Conservation (phyloP, 305 asterid species). For the Fraxinus dipetala region DNA sequence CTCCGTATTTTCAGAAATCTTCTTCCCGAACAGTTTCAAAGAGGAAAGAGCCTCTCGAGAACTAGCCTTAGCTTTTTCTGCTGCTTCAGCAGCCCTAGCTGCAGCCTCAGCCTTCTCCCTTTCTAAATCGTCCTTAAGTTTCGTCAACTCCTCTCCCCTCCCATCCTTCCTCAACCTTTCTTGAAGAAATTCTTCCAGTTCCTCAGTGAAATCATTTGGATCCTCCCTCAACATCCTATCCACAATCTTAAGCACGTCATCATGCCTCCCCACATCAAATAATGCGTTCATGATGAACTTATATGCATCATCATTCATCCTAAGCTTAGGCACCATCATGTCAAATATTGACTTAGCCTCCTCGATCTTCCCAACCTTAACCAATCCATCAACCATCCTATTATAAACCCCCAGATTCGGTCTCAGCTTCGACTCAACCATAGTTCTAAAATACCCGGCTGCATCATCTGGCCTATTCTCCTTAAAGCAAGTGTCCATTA, state of each 20-base stretch:
- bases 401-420: conserved; percentile 74
- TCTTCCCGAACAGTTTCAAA: conserved; percentile 53
- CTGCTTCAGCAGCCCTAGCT: conserved; percentile 74
- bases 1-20: conserved; percentile 33
- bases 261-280: conserved; percentile 61
- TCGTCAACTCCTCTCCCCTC: conserved; percentile 65
- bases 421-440: conserved; percentile 78
- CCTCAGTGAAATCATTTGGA: conserved; percentile 65
- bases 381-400: conserved; percentile 64
- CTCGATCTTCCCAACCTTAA: conserved; percentile 72
- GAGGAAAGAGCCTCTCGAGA: conserved; percentile 62
- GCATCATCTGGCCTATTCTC: conserved; percentile 76
- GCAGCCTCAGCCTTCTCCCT: conserved; percentile 80
- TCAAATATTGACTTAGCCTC: conserved; percentile 81
- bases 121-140: conserved; percentile 55
- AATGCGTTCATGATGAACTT: conserved; percentile 67
- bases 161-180: conserved; percentile 62
- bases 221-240: conserved; percentile 71
- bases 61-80: conserved; percentile 65
- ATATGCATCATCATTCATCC: conserved; percentile 68
- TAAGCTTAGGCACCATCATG: conserved; percentile 66
- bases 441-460: conserved; percentile 60
- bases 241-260: conserved; percentile 64
- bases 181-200: conserved; percentile 60
- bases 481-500: conserved; percentile 84